phyloP scores from a whole-genome alignment of 2,329 filamentous ascomycete species.

The Coniochaeta sp. region DNA sequence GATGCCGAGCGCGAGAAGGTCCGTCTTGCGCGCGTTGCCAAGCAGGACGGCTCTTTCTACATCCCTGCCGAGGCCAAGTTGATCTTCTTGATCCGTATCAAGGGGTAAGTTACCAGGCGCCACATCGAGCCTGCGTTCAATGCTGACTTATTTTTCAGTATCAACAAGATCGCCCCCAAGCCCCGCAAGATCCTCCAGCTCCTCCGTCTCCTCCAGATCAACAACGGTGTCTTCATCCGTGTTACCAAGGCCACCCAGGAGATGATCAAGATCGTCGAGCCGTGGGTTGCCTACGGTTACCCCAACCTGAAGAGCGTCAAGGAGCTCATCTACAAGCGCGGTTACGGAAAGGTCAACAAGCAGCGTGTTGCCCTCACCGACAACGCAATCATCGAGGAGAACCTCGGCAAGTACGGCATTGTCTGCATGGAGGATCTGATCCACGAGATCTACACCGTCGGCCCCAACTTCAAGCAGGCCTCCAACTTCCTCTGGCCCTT shows the following conservation, averaged over 20 bases:
- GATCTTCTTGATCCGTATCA: slow-evolving; percentile 98
- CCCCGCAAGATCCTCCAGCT: slow-evolving; percentile 99
- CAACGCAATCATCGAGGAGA: slow-evolving; percentile 95
- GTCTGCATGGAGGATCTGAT: slow-evolving; percentile 99
- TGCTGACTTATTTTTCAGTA: slow-evolving; percentile 48
- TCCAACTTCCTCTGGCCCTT: slow-evolving; percentile 99
- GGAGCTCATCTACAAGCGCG: slow-evolving; percentile 99
- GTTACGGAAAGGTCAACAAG: slow-evolving; percentile 98
- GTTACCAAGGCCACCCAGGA: slow-evolving; percentile 96
- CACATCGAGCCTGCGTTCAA: slow-evolving; percentile 1
- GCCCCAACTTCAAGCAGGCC: slow-evolving; percentile 99
- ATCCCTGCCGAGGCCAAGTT: slow-evolving; percentile 92
- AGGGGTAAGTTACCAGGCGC: slow-evolving; percentile 56
- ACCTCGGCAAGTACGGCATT: slow-evolving; percentile 96
- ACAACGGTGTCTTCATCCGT: slow-evolving; percentile 98
- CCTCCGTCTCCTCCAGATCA: slow-evolving; percentile 99
- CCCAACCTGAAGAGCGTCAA: slow-evolving; percentile 99
- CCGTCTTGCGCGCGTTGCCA: slow-evolving; percentile 80
- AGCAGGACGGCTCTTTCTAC: slow-evolving; percentile 89
- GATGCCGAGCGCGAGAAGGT: slow-evolving; percentile 98
- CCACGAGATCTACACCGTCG: slow-evolving; percentile 98
- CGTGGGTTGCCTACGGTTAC: slow-evolving; percentile 98
- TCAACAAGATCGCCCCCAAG: slow-evolving; percentile 99
- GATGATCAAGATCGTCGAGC: slow-evolving; percentile 98
- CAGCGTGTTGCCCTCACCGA: slow-evolving; percentile 94